Evolutionary conservation across 192 early-diverging fungal species (phyloP).

Genomic region (Entomortierella chlamydospora): DNA sequence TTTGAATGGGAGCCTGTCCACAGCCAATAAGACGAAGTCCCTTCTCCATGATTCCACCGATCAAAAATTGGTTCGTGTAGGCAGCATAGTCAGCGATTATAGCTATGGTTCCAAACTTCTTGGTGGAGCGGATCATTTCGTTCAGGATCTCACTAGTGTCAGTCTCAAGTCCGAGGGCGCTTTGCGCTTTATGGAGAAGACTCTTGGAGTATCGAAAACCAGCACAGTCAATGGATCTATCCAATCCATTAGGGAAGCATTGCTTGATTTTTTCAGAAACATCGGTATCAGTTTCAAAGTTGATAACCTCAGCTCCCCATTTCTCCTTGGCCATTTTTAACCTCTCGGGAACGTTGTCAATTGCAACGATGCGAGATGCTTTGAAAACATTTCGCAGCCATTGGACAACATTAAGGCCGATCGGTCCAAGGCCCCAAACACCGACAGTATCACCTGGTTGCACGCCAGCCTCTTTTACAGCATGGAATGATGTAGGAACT

Average conservation of each 20-base stretch:
- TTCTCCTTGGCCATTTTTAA: conserved; percentile 34
- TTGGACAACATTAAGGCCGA: conserved; percentile 54
- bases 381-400: conserved; percentile 50
- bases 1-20: conserved; percentile 60
- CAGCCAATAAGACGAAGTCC: conserved; percentile 51
- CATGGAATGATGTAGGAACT: conserved; percentile 62
- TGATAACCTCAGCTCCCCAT: conserved; percentile 44
- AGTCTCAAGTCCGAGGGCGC: conserved; percentile 59
- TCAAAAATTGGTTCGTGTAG: conserved; percentile 51
- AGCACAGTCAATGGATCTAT: conserved; percentile 63
- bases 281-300: conserved; percentile 44
- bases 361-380: conserved; percentile 55
- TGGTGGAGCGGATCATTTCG: conserved; percentile 54
- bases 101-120: conserved; percentile 61
- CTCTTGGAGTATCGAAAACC: conserved; percentile 67
- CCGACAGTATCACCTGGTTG: conserved; percentile 59
- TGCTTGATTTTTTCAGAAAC: conserved; percentile 45
- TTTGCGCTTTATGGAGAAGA: conserved; percentile 56
- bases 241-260: conserved; percentile 57
- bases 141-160: conserved; percentile 60
- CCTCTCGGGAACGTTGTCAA: conserved; percentile 57
- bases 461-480: conserved; percentile 47
- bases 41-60: conserved; percentile 60
- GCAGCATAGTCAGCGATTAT: conserved; percentile 67
- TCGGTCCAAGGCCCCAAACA: conserved; percentile 68